Evolutionary conservation across 805 yeast species (phyloP), one percentile per base, ranked within the genome.

Genomic region (Kuraishia borneana): DNA sequence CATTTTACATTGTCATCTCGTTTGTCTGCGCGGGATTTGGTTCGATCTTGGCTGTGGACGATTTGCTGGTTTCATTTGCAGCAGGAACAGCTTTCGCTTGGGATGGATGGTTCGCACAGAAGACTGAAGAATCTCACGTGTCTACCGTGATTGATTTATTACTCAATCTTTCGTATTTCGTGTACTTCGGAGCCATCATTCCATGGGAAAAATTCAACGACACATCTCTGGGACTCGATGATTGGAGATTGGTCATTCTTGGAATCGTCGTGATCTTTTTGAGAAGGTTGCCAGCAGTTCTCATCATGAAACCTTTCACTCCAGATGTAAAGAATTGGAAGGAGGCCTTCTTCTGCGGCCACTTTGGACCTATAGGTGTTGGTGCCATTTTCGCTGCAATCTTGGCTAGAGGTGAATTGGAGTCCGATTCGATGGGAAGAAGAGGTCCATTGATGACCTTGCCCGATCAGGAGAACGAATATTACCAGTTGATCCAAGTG

Each of bases 251-350:
- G 20, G 55, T 73, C 21, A 48, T 72, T 12, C 47, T 73, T 37
- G 76, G 75, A 2, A 33, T 73, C 14, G 75, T 70, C 16, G 60
- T 70, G 19, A 54, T 73, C 10, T 69, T 83, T 35, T 65, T 87
- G 41, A 68, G 96, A 45, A 68, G 96, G 43, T 63, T 87, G 7
- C 96, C 96, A 0, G 88, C 84, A 1, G 83, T 87, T 29, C 47
- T 87, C 32, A 67, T 73, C 0, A 58, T 83, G 33, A 82, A 82
- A 47, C 87, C 89, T 0, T 51, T 85, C 18, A 79, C 84, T 2
- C 95, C 96, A 0, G 96, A 87, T 51, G 72, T 87, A 26, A 77
- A 84, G 46, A 71, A 84, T 8, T 87, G 96, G 95, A 73, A 95
- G 53, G 96, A 87, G 54, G 96, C 96, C 0, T 52, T 87, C 3